Evolutionary conservation across 345 rosid genomes (phyloP).

Genomic region (Nephelium lappaceum): DNA sequence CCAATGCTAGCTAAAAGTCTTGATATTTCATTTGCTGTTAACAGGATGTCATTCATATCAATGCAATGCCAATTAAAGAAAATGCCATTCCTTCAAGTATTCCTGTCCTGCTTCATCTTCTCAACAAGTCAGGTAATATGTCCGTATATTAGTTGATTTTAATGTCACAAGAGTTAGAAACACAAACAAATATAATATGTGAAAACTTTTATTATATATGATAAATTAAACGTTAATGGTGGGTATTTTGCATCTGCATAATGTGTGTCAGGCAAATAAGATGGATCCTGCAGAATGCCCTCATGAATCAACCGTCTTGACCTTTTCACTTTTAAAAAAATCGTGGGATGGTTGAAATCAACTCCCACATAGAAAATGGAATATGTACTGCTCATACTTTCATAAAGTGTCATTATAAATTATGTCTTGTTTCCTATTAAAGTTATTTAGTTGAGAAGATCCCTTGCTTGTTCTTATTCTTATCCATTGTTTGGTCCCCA

Average conservation of each 20-base stretch:
- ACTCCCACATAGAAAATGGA: slow-evolving; percentile 3
- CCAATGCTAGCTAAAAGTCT: not conserved
- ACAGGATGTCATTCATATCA: slow-evolving; percentile 16
- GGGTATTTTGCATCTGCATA: not conserved
- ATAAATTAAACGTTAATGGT: not conserved
- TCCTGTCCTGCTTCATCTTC: slow-evolving; percentile 10
- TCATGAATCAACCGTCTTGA: slow-evolving; percentile 2
- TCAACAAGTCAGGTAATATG: slow-evolving; percentile 27
- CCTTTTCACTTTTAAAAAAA: not conserved
- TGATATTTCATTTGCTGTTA: slow-evolving; percentile 10
- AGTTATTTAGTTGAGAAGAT: slow-evolving; percentile 17
- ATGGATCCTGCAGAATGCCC: slow-evolving; percentile 13
- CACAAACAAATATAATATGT: not conserved
- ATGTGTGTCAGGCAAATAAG: slow-evolving; percentile 9
- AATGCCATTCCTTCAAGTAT: not conserved
- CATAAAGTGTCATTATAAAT: slow-evolving; percentile 20
- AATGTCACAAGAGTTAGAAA: not conserved
- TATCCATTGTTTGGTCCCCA: slow-evolving; percentile 26
- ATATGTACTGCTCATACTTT: not conserved
- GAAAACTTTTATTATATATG: not conserved
- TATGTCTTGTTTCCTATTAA: slow-evolving; percentile 16
- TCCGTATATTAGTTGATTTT: not conserved
- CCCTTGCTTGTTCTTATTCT: slow-evolving; percentile 24
- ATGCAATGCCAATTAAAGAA: not conserved
- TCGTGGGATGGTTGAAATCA: slow-evolving; percentile 12